A percentile compares a stretch with the other conserved stretches of the same genome.
Evolutionary conservation across 2,329 filamentous ascomycete species (phyloP).

Genomic region (Pyrenophora graminea): DNA sequence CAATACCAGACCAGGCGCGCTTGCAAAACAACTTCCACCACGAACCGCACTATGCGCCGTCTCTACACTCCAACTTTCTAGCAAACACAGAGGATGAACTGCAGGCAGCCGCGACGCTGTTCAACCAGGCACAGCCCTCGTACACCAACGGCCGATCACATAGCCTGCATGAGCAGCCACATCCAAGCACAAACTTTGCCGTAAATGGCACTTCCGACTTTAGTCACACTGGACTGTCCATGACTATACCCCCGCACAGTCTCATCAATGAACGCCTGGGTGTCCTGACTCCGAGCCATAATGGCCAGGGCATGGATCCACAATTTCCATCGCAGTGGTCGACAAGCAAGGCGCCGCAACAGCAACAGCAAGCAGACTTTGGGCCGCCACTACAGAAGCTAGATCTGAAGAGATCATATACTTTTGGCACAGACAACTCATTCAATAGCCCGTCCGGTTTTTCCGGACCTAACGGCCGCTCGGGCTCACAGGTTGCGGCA

Average conservation of each 20-base stretch:
- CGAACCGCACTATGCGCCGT: constrained; percentile 26
- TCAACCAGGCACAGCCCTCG: constrained; percentile 35
- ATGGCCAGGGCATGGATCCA: constrained; percentile 34
- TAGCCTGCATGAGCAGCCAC: constrained; percentile 25
- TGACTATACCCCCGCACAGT: constrained; percentile 32
- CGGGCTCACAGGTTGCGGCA: constrained; percentile 30
- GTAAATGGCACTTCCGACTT: constrained; percentile 9
- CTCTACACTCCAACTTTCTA: constrained; percentile 21
- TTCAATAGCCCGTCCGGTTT: constrained; percentile 41
- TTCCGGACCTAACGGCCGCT: constrained; percentile 24
- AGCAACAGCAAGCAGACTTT: constrained; percentile 25
- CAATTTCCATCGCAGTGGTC: constrained; percentile 36
- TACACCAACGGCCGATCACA: constrained; percentile 27
- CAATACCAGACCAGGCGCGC: constrained; percentile 40
- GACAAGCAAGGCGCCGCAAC: constrained; percentile 22
- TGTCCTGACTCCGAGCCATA: constrained; percentile 36
- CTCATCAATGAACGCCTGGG: constrained; percentile 37
- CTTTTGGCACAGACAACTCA: constrained; percentile 43
- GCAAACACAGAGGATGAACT: constrained; percentile 37
- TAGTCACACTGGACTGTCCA: constrained; percentile 14
- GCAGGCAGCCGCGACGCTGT: constrained; percentile 40
- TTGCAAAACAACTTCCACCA: constrained; percentile 33
- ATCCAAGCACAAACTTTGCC: constrained; percentile 4
- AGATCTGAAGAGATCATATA: constrained; percentile 37
- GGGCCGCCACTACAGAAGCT: constrained; percentile 21